phyloP scores from a whole-genome alignment of 805 yeast genomes.

The Blastobotrys attinorum region DNA sequence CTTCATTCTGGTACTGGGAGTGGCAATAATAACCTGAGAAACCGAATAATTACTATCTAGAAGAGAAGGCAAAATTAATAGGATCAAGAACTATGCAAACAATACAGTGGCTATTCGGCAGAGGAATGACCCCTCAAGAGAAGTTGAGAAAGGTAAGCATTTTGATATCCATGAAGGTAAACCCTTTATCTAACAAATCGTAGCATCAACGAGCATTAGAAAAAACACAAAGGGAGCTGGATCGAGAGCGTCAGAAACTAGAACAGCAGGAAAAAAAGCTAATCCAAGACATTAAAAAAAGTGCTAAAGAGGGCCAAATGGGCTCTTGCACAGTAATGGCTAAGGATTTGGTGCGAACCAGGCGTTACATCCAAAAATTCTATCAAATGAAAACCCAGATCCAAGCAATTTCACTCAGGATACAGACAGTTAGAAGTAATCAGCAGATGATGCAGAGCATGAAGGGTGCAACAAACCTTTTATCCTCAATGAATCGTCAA shows the following conservation, averaged over 20 bases:
- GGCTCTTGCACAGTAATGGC: constrained; percentile 92
- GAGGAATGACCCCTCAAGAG: constrained; percentile 89
- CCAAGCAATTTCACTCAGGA: constrained; percentile 86
- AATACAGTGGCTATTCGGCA: constrained; percentile 95
- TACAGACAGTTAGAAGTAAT: constrained; percentile 86
- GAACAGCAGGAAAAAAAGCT: constrained; percentile 90
- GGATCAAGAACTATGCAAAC: constrained; percentile 57
- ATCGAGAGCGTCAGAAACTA: constrained; percentile 76
- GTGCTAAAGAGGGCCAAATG: constrained; percentile 85
- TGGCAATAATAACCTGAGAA: too few species aligned
- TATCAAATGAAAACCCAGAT: constrained; percentile 89
- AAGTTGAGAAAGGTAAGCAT: constrained; percentile 60
- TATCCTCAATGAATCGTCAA: constrained; percentile 79
- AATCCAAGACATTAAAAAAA: constrained; percentile 75
- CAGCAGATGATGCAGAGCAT: constrained; percentile 93
- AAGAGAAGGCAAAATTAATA: too few species aligned
- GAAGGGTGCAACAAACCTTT: constrained; percentile 73
- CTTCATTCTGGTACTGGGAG: too few species aligned
- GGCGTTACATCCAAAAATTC: constrained; percentile 75
- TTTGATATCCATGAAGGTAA: background rate
- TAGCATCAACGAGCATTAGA: constrained; percentile 94
- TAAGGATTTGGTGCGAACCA: constrained; percentile 84
- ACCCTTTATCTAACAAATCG: background rate
- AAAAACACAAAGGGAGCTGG: constrained; percentile 87
- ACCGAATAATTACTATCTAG: too few species aligned